These are phyloP conservation scores for Wilhelminamyces savonicus DNA, from an alignment of 805 yeast genomes.

Conservation along the genomic window DNA sequence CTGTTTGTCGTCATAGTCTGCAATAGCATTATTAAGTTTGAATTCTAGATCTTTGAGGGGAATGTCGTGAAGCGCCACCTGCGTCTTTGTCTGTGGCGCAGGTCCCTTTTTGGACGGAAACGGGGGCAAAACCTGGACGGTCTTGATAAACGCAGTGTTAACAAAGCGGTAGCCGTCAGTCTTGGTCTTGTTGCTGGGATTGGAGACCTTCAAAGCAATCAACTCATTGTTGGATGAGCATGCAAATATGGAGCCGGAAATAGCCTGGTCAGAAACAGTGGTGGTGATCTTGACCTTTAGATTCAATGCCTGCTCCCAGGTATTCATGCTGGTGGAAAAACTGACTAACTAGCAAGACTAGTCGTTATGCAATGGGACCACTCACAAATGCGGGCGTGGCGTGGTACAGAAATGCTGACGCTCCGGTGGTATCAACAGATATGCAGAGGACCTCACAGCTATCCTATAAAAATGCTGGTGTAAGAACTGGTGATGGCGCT, in stretches of 20 bases:
- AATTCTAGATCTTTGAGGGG: conserved; percentile 6
- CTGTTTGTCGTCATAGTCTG: not conserved
- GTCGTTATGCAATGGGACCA: too few species aligned
- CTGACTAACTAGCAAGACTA: too few species aligned
- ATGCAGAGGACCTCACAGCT: too few species aligned
- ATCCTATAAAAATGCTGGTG: too few species aligned
- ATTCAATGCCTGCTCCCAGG: conserved; percentile 13
- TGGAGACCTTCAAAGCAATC: conserved; percentile 25
- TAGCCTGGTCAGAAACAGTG: conserved; percentile 52
- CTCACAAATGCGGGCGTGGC: too few species aligned
- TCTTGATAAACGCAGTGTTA: conserved; percentile 52
- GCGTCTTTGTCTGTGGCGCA: too few species aligned
- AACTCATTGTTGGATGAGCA: conserved; percentile 46
- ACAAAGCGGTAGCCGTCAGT: conserved; percentile 40
- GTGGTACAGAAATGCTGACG: too few species aligned
- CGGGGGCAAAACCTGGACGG: conserved; percentile 34
- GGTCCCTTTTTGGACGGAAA: conserved; percentile 24
- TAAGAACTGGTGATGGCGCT: too few species aligned
- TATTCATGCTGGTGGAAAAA: too few species aligned
- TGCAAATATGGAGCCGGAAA: conserved; percentile 60
- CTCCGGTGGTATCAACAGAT: too few species aligned
- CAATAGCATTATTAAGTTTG: conserved; percentile 2
- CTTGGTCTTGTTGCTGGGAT: conserved; percentile 8
- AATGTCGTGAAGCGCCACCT: too few species aligned
- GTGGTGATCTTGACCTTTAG: conserved; percentile 49